Evolutionary conservation across 2,329 filamentous ascomycete species (phyloP).

Genomic region (Trichoderma koningii): DNA sequence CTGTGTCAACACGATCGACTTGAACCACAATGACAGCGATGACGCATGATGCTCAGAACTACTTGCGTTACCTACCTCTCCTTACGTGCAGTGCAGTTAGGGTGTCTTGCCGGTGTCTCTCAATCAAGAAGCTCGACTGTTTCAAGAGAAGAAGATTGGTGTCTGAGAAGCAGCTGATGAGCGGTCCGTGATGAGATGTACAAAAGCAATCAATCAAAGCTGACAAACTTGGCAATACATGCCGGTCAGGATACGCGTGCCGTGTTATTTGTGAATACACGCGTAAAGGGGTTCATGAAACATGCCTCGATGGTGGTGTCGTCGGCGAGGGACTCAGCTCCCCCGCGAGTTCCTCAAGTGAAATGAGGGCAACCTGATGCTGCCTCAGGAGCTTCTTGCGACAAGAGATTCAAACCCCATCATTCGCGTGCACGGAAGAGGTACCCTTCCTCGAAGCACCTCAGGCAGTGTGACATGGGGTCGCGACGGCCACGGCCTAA

Average conservation of each 20-base stretch:
- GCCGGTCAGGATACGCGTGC: too few relatives aligned
- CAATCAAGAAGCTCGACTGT: not conserved
- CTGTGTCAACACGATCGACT: slow-evolving; percentile 4
- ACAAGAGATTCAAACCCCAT: not conserved
- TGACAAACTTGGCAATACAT: too few relatives aligned
- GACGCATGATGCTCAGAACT: not conserved
- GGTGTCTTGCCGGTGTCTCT: not conserved
- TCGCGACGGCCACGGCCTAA: slow-evolving; percentile 2
- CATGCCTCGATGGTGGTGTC: too few relatives aligned
- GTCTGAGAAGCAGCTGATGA: too few relatives aligned
- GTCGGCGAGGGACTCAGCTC: too few relatives aligned
- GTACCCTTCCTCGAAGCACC: slow-evolving; percentile 2
- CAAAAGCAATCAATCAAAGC: too few relatives aligned
- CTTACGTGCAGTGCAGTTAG: too few relatives aligned
- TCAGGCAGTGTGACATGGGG: slow-evolving; percentile 11
- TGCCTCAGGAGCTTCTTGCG: slow-evolving; percentile 1
- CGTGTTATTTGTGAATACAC: too few relatives aligned
- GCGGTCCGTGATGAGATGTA: too few relatives aligned
- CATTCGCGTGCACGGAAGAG: not conserved
- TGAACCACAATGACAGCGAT: slow-evolving; percentile 3
- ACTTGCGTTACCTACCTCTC: not conserved
- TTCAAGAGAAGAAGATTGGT: not conserved
- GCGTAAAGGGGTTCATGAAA: too few relatives aligned
- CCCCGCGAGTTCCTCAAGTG: not conserved
- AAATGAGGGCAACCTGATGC: not conserved